phyloP scores from a whole-genome alignment of 768 basidiomycete genomes.

The Hydnum rufescens region DNA sequence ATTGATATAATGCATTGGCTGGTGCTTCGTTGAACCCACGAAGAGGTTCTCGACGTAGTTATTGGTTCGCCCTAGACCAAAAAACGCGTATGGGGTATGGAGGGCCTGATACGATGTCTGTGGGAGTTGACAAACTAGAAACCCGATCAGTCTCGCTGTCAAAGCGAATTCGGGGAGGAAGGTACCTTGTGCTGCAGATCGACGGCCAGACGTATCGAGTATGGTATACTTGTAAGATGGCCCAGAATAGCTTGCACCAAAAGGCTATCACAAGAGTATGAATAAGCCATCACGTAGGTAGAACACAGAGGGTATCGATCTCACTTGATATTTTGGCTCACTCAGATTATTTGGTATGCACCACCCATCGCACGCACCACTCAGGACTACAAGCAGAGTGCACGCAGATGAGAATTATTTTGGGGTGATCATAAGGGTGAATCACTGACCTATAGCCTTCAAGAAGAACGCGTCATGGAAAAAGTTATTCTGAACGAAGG shows the following conservation, averaged over 20 bases:
- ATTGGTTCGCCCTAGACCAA: slow-evolving; percentile 92
- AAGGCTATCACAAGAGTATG: slow-evolving; percentile 36
- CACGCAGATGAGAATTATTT: neutral
- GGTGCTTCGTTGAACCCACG: slow-evolving; percentile 73
- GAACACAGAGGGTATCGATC: slow-evolving; percentile 15
- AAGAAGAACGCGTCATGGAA: slow-evolving; percentile 98
- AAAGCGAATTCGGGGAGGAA: neutral
- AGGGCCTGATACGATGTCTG: slow-evolving; percentile 85
- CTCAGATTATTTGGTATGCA: slow-evolving; percentile 46
- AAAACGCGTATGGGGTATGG: slow-evolving; percentile 82
- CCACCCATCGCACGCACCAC: slow-evolving; percentile 76
- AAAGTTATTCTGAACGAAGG: slow-evolving; percentile 91
- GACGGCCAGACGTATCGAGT: slow-evolving; percentile 68
- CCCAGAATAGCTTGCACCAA: slow-evolving; percentile 85
- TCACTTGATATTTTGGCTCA: slow-evolving; percentile 45
- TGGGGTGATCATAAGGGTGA: neutral
- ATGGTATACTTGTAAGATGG: slow-evolving; percentile 96
- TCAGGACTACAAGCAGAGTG: slow-evolving; percentile 50
- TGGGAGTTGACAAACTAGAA: slow-evolving; percentile 74
- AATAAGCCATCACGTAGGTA: neutral
- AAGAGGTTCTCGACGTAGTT: slow-evolving; percentile 99
- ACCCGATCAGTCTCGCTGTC: slow-evolving; percentile 6
- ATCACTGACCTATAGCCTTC: slow-evolving; percentile 66
- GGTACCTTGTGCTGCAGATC: slow-evolving; percentile 75
- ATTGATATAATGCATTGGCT: slow-evolving; percentile 55